Evolutionary conservation across 2,329 filamentous ascomycete species (phyloP).

Genomic region (Ophiostoma ips): DNA sequence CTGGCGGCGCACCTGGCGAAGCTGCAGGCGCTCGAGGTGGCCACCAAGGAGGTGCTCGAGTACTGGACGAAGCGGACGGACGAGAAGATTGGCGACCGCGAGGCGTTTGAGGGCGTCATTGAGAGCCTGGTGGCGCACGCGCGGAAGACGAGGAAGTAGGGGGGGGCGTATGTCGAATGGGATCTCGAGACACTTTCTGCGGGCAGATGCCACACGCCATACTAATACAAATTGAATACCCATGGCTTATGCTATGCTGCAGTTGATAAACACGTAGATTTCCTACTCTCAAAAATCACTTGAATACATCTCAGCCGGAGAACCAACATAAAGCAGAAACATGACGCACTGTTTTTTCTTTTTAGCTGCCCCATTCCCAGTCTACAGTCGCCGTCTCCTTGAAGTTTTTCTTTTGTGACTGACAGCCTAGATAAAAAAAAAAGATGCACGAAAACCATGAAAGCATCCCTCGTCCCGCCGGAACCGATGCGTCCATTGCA

Average conservation of each 20-base stretch:
- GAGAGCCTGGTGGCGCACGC: constrained; percentile 91
- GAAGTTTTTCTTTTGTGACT: not conserved
- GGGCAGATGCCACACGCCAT: too few relatives aligned
- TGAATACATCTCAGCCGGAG: not conserved
- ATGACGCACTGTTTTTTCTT: not conserved
- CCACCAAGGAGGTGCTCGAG: constrained; percentile 63
- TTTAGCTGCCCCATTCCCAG: not conserved
- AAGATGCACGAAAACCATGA: not conserved
- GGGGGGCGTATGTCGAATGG: too few relatives aligned
- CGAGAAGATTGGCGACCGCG: constrained; percentile 77
- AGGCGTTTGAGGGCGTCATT: constrained; percentile 92
- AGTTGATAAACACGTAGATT: too few relatives aligned
- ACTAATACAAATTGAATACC: not conserved
- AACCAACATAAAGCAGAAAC: not conserved
- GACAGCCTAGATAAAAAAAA: not conserved
- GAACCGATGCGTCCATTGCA: not conserved
- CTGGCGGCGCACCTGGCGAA: constrained; percentile 56
- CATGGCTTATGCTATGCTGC: not conserved
- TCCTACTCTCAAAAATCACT: not conserved
- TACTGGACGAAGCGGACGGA: constrained; percentile 83
- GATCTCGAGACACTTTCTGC: too few relatives aligned
- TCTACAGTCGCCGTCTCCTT: not conserved
- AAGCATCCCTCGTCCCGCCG: too few relatives aligned
- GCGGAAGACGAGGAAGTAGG: constrained; percentile 62
- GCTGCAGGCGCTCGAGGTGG: constrained; percentile 54